These are phyloP conservation scores for Kandelia obovata DNA, from an alignment of 345 rosid genomes.

Conservation along the genomic window DNA sequence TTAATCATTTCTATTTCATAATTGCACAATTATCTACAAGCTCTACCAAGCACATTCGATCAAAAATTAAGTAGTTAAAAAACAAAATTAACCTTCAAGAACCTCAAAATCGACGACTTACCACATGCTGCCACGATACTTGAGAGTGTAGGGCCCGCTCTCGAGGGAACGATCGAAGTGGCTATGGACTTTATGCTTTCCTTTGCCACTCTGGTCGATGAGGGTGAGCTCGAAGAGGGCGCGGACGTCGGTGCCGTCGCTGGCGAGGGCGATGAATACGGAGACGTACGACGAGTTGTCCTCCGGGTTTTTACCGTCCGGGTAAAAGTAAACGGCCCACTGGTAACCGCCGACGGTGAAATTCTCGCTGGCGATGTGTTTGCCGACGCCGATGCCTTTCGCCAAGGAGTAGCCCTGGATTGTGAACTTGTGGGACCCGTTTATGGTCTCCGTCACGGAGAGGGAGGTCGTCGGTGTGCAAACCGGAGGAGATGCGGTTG, in stretches of 20 bases:
- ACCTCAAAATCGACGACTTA: constrained; percentile 3
- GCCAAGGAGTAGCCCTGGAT: constrained; percentile 60
- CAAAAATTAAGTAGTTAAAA: too few relatives aligned
- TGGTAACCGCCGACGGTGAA: constrained; percentile 62
- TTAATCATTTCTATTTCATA: too few relatives aligned
- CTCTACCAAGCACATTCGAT: too few relatives aligned
- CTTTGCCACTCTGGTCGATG: constrained; percentile 70
- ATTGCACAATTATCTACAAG: too few relatives aligned
- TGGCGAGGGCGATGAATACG: constrained; percentile 63
- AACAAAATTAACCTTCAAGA: too few relatives aligned
- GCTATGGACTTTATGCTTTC: constrained; percentile 64
- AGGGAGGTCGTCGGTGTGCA: constrained; percentile 42
- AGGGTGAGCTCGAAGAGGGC: constrained; percentile 67
- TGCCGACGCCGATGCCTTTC: constrained; percentile 66
- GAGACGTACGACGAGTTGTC: constrained; percentile 58
- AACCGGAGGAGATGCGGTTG: too few relatives aligned
- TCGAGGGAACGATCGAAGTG: constrained; percentile 67
- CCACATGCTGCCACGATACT: constrained; percentile 63
- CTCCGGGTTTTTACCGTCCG: constrained; percentile 67
- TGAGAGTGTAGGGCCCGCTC: constrained; percentile 65
- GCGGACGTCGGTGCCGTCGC: constrained; percentile 65
- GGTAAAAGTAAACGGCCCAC: constrained; percentile 71
- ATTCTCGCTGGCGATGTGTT: constrained; percentile 62
- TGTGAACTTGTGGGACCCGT: constrained; percentile 50
- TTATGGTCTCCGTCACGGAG: constrained; percentile 51